Percentiles rank a stretch among this genome's conserved stretches.
Conservation (phyloP, 129 eudicot genomes). For the Tagetes erecta region DNA sequence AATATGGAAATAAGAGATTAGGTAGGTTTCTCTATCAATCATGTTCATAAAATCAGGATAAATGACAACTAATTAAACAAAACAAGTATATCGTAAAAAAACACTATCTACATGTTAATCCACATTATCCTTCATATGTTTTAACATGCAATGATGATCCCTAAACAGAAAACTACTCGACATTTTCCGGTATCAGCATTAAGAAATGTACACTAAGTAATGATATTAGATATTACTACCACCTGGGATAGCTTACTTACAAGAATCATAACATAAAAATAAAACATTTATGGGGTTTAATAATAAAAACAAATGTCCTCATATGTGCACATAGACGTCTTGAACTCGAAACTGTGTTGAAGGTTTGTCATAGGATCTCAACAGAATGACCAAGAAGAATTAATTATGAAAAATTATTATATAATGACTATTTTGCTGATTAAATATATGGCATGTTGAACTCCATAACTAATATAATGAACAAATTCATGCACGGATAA, state of each 20-base stretch:
- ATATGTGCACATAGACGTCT: neutral
- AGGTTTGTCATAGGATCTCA: neutral
- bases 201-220: neutral
- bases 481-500: neutral
- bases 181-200: neutral
- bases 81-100: too few species aligned
- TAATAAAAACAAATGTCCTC: neutral
- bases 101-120: neutral
- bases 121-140: neutral
- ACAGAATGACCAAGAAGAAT: neutral
- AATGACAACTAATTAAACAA: too few species aligned
- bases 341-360: neutral
- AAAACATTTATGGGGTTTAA: neutral
- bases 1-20: too few species aligned
- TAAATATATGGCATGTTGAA: constrained; percentile 5
- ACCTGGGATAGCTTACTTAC: neutral
- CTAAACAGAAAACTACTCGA: neutral
- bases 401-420: neutral
- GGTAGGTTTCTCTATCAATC: too few species aligned
- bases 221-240: neutral
- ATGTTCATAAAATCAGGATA: too few species aligned
- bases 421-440: neutral
- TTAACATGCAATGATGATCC: neutral
- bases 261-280: neutral
- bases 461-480: neutral